Base-by-base conservation (phyloP, 2,329 filamentous ascomycete species). In the Fusarium acutatum region DNA sequence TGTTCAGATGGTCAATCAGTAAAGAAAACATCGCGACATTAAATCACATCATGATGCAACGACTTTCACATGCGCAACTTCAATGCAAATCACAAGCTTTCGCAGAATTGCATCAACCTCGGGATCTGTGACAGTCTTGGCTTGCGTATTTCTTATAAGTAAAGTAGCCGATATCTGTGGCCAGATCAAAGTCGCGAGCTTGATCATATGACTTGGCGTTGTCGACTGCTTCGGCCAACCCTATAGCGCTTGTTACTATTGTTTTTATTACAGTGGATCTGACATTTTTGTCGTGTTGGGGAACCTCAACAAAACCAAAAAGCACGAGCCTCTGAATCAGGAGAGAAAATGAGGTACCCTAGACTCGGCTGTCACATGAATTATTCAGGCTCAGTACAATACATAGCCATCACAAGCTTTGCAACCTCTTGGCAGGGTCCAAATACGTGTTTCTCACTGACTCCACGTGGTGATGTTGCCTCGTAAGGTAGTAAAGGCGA, bases 271-370 rank as follows among this genome's bases (percentile, higher is more conserved):
- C 34, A 46, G 44, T 60, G 41, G 61, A 17, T 4, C 59, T 40
- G 17, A 4, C 20, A 22, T 34, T 34, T 49, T 35, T 18, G 46
- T 52, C 56, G 32, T 59, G 63, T 67, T 67, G 53, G 38, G 64
- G 13, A 15, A 2, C 32, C 60, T 44, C 61, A 67, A 67, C 63
- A 67, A 67, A 67, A 67, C 22, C 3, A 43, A 57, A 56, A 62
- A 38, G 38, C 60, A 37, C 32, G 22, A 26, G 60, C 59, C 26
- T 57, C 22, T 47, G 18, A 10, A 28, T 34, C 58, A 60, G 3
- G 13, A 56, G 37, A 34, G 58, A 4, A 35, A 11, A n/a, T 49
- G 7, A 64, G 28, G 17, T 67, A 67, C 52, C 64, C 61, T 67
- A 35, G 44, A 60, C 43, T 28, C 22, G 14, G 18, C 47, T 50